Percentiles rank a stretch among this genome's conserved stretches.
phyloP scores from a whole-genome alignment of 352 stramenopile species.

The Phytophthora agathidicida region DNA sequence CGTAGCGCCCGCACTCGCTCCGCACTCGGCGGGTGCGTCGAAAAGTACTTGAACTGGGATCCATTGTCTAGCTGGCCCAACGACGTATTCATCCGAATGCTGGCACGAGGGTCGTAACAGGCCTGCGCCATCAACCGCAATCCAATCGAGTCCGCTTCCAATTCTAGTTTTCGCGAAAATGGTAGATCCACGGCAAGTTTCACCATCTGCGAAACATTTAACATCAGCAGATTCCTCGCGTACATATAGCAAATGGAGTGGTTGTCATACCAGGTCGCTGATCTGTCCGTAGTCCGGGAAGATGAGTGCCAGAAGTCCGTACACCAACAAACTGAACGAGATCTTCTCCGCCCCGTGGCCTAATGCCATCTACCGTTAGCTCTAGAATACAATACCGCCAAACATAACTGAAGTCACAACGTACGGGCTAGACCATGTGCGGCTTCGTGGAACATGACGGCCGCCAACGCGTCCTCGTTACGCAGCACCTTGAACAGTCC shows the following conservation, averaged over 20 bases:
- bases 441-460: conserved; percentile 78
- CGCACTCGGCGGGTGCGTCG: conserved; percentile 68
- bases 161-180: conserved; percentile 59
- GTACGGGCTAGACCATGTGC: conserved; percentile 69
- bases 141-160: conserved; percentile 63
- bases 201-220: conserved; percentile 42
- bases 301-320: conserved; percentile 56
- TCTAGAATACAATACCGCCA: too few species aligned
- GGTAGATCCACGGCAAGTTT: conserved; percentile 60
- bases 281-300: conserved; percentile 60
- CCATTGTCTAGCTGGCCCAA: conserved; percentile 37
- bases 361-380: conserved; percentile 15
- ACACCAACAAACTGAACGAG: conserved; percentile 66
- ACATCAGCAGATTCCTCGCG: background rate
- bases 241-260: background rate
- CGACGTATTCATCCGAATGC: conserved; percentile 58
- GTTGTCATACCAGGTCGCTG: conserved; percentile 60
- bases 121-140: conserved; percentile 62
- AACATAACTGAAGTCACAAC: conserved; percentile 12
- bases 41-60: conserved; percentile 71
- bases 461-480: conserved; percentile 67
- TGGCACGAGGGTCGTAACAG: conserved; percentile 62
- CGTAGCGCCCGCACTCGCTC: conserved; percentile 59
- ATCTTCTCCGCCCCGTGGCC: conserved; percentile 77
- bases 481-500: conserved; percentile 71